Percentiles rank a stretch among this genome's conserved stretches.
Evolutionary conservation across 2,329 filamentous ascomycete species (phyloP).

Genomic region (Arthrobotrys megalospora): DNA sequence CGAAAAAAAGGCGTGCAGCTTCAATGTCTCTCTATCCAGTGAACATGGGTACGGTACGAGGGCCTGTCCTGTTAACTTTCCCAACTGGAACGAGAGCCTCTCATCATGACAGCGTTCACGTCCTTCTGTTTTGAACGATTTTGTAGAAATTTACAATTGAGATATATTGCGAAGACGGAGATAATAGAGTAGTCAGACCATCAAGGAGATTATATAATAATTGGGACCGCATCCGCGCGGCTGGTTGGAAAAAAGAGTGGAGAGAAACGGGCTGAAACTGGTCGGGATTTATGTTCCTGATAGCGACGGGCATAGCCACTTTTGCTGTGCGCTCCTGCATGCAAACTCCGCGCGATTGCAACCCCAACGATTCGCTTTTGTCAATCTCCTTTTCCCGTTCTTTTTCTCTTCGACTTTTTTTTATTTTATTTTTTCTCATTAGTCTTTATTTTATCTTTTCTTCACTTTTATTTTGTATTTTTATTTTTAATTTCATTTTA

Average conservation of each 20-base stretch:
- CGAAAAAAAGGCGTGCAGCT: conserved; percentile 32
- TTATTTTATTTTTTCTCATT: conserved; percentile 13
- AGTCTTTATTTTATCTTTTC: conserved; percentile 8
- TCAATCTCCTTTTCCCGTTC: conserved; percentile 3
- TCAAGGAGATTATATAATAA: neutral
- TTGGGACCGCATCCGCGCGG: conserved; percentile 43
- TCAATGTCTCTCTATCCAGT: conserved; percentile 23
- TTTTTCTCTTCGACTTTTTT: conserved; percentile 3
- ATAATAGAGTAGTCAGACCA: neutral
- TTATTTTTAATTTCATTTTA: neutral
- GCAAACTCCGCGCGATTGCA: conserved; percentile 22
- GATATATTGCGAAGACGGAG: neutral
- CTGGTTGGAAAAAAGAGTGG: conserved; percentile 13
- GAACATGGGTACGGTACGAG: conserved; percentile 7
- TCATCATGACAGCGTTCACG: neutral
- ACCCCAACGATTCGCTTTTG: conserved; percentile 30
- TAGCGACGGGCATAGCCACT: conserved; percentile 57
- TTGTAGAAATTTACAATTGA: neutral
- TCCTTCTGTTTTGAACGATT: neutral
- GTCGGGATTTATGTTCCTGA: conserved; percentile 43
- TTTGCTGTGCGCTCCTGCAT: conserved; percentile 12
- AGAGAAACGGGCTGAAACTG: conserved; percentile 17
- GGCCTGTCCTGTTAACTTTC: neutral
- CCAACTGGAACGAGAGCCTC: conserved; percentile 23
- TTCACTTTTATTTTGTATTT: conserved; percentile 3